These are phyloP conservation scores for Kodamaea suecica DNA, from an alignment of 1,139 yeast genomes.

Conservation along the genomic window DNA sequence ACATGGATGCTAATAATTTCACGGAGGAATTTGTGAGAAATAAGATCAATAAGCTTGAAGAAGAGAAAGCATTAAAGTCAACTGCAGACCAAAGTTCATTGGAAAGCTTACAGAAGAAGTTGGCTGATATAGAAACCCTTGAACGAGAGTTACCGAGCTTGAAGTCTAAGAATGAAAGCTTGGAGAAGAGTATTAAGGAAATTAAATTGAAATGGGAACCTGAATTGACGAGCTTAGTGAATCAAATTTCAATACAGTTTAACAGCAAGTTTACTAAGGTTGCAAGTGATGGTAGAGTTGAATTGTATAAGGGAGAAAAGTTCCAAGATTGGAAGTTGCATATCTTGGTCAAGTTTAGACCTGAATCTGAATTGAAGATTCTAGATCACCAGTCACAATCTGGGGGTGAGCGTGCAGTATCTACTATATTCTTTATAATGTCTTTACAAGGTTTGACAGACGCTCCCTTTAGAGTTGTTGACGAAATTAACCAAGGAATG, in stretches of 20 bases:
- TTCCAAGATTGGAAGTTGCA: conserved; percentile 81
- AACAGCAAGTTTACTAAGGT: conserved; percentile 64
- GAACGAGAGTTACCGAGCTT: conserved; percentile 35
- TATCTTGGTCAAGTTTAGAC: conserved; percentile 82
- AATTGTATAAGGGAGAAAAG: conserved; percentile 49
- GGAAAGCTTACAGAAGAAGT: conserved; percentile 29
- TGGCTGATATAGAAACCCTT: conserved; percentile 29
- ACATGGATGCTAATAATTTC: conserved; percentile 41
- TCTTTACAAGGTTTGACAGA: conserved; percentile 86
- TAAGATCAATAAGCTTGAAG: conserved; percentile 35
- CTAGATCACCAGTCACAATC: conserved; percentile 88
- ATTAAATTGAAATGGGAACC: conserved; percentile 56
- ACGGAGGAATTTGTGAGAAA: conserved; percentile 33
- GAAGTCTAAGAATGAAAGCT: conserved; percentile 21
- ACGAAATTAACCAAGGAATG: conserved; percentile 99
- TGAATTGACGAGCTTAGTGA: conserved; percentile 48
- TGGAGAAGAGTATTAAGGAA: conserved; percentile 35
- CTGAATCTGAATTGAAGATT: conserved; percentile 62
- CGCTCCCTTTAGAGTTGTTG: conserved; percentile 94
- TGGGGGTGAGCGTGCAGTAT: conserved; percentile 97
- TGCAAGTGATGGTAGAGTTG: conserved; percentile 83
- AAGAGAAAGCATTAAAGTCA: conserved; percentile 38
- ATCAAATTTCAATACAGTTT: conserved; percentile 59
- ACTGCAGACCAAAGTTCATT: conserved; percentile 41
- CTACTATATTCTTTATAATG: conserved; percentile 87